A percentile compares a stretch with the other conserved stretches of the same genome.
These are phyloP conservation scores for Peronosclerospora sorghi DNA, from an alignment of 352 stramenopile genomes.

Conservation along the genomic window DNA sequence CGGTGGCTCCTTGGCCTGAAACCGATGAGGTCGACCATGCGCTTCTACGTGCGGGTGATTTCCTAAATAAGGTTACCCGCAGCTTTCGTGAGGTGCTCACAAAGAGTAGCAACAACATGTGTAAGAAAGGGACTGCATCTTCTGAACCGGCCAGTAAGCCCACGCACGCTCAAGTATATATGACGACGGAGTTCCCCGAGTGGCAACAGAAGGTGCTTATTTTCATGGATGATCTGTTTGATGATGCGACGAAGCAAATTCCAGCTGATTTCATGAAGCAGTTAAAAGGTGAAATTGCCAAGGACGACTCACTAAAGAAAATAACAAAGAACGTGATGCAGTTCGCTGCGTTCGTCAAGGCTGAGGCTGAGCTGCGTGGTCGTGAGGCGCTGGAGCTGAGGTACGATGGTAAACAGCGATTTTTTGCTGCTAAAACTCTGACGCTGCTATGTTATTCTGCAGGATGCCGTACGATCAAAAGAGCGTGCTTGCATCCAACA, in stretches of 20 bases:
- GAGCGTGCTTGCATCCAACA: conserved; percentile 86
- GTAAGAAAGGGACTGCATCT: conserved; percentile 60
- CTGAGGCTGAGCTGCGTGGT: conserved; percentile 87
- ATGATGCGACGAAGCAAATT: conserved; percentile 57
- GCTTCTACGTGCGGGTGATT: conserved; percentile 88
- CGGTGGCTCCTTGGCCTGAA: conserved; percentile 82
- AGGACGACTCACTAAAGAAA: conserved; percentile 78
- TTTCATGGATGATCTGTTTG: conserved; percentile 65
- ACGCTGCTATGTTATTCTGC: conserved; percentile 3
- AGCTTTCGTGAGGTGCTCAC: conserved; percentile 80
- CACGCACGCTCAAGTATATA: conserved; percentile 79
- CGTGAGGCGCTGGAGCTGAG: conserved; percentile 88
- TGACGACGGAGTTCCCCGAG: conserved; percentile 73
- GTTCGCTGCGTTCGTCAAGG: conserved; percentile 93
- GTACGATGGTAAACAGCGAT: conserved; percentile 30
- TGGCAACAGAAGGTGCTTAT: conserved; percentile 81
- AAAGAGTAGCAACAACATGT: conserved; percentile 80
- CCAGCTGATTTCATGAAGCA: conserved; percentile 81
- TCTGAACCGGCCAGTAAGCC: conserved; percentile 79
- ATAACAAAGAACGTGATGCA: conserved; percentile 95
- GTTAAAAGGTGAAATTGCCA: conserved; percentile 62
- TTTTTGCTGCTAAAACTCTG: conserved; percentile 3
- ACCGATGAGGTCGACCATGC: conserved; percentile 86
- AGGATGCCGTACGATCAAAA: conserved; percentile 94
- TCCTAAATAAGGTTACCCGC: conserved; percentile 87